These are phyloP conservation scores for Penicillium coprophilum DNA, from an alignment of 495 filamentous ascomycete species.

Conservation along the genomic window DNA sequence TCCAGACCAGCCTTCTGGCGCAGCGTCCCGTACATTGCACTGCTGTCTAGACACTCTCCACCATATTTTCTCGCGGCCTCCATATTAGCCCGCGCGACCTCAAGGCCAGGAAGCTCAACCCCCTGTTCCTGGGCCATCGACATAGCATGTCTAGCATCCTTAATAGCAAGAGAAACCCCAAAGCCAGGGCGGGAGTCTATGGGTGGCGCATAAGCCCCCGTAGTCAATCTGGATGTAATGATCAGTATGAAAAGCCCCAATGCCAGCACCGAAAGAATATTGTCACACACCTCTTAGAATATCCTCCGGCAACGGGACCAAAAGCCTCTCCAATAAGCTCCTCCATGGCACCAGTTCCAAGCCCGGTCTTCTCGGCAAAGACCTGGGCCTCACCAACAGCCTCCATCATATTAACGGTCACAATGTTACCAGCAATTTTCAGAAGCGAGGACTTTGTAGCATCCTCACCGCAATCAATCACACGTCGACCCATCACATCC, in stretches of 20 bases:
- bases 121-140: slow-evolving; percentile 37
- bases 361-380: slow-evolving; percentile 54
- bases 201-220: slow-evolving; percentile 46
- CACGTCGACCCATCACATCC: slow-evolving; percentile 46
- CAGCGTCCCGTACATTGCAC: slow-evolving; percentile 46
- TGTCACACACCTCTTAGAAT: slow-evolving; percentile 44
- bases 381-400: slow-evolving; percentile 54
- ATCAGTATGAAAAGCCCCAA: not conserved
- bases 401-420: slow-evolving; percentile 52
- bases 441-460: slow-evolving; percentile 45
- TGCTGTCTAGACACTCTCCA: slow-evolving; percentile 46
- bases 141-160: slow-evolving; percentile 46
- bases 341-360: slow-evolving; percentile 51
- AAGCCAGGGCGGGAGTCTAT: slow-evolving; percentile 45
- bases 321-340: slow-evolving; percentile 53
- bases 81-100: slow-evolving; percentile 42
- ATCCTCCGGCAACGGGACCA: slow-evolving; percentile 48
- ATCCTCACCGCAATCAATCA: slow-evolving; percentile 51
- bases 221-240: slow-evolving; percentile 35
- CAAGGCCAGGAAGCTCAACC: slow-evolving; percentile 40
- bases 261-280: not conserved
- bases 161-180: slow-evolving; percentile 47
- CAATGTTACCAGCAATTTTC: slow-evolving; percentile 51
- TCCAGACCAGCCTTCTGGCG: slow-evolving; percentile 43
- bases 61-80: slow-evolving; percentile 41